phyloP scores from a whole-genome alignment of 805 yeast genomes.

The Ogataea nitratoaversa region DNA sequence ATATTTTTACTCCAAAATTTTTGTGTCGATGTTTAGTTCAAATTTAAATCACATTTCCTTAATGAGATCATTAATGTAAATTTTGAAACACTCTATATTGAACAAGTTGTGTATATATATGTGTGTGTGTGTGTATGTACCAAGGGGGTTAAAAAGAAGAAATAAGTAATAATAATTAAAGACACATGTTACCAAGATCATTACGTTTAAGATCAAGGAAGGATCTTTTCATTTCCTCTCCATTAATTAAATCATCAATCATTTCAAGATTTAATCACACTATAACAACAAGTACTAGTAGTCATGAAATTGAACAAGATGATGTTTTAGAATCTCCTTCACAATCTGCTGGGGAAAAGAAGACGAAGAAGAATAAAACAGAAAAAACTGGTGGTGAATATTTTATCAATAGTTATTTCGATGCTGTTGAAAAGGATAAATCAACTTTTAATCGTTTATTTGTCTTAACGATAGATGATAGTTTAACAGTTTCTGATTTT shows the following conservation, averaged over 20 bases:
- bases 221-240: background rate
- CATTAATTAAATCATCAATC: too few species aligned
- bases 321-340: background rate
- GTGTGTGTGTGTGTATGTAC: background rate
- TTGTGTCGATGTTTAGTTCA: too few species aligned
- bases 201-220: slow-evolving; percentile 1
- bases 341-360: background rate
- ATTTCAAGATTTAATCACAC: too few species aligned
- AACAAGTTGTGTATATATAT: background rate
- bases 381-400: background rate
- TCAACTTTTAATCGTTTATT: slow-evolving; percentile 1
- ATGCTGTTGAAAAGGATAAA: slow-evolving; percentile 3
- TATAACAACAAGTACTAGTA: background rate
- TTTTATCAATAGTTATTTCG: background rate
- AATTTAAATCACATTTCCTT: too few species aligned
- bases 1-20: too few species aligned
- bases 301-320: background rate
- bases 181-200: slow-evolving; percentile 2
- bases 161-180: background rate
- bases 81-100: too few species aligned
- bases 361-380: background rate
- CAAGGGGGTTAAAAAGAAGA: background rate
- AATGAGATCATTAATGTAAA: too few species aligned
- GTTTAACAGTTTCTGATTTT: slow-evolving; percentile 5
- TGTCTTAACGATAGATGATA: slow-evolving; percentile 3